Conservation (phyloP, 208 protist genomes). For the Leishmania gerbilli region DNA sequence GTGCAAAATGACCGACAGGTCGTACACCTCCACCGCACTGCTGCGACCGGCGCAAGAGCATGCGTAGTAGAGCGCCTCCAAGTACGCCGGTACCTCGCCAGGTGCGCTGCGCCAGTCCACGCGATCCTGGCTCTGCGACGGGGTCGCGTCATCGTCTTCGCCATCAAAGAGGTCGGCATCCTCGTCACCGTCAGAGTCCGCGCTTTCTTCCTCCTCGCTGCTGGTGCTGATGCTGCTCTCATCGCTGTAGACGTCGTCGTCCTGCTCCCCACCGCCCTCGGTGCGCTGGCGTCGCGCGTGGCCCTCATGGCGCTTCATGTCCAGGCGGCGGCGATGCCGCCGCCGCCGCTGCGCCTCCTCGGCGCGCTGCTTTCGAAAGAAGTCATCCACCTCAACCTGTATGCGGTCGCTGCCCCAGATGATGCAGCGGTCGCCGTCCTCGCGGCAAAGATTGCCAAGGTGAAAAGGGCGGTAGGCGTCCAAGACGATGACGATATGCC, state of each 20-base stretch:
- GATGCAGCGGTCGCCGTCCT: constrained; percentile 55
- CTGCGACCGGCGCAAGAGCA: constrained; percentile 68
- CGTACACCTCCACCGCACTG: constrained; percentile 78
- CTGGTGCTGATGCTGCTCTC: constrained; percentile 16
- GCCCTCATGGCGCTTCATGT: constrained; percentile 6
- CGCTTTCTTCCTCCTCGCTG: constrained; percentile 14
- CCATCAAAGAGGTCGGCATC: constrained; percentile 38
- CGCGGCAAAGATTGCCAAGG: constrained; percentile 64
- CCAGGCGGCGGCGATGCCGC: constrained; percentile 32
- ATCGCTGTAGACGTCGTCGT: constrained; percentile 19
- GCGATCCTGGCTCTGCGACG: constrained; percentile 50
- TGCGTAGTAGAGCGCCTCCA: constrained; percentile 70
- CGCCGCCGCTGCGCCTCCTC: constrained; percentile 33
- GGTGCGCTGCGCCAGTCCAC: constrained; percentile 53
- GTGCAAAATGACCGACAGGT: constrained; percentile 72
- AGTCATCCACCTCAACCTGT: constrained; percentile 68
- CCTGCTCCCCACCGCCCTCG: not conserved
- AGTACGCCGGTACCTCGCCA: constrained; percentile 41
- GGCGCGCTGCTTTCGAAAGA: constrained; percentile 54
- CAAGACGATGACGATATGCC: constrained; percentile 80
- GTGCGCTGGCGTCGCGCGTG: constrained; percentile 10
- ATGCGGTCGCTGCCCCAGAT: constrained; percentile 71
- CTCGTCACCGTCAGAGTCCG: constrained; percentile 24
- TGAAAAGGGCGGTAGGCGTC: constrained; percentile 80
- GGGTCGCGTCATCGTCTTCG: constrained; percentile 45